Evolutionary conservation across 2,329 filamentous ascomycete genomes (phyloP).

Genomic region (Neofusicoccum cordaticola): DNA sequence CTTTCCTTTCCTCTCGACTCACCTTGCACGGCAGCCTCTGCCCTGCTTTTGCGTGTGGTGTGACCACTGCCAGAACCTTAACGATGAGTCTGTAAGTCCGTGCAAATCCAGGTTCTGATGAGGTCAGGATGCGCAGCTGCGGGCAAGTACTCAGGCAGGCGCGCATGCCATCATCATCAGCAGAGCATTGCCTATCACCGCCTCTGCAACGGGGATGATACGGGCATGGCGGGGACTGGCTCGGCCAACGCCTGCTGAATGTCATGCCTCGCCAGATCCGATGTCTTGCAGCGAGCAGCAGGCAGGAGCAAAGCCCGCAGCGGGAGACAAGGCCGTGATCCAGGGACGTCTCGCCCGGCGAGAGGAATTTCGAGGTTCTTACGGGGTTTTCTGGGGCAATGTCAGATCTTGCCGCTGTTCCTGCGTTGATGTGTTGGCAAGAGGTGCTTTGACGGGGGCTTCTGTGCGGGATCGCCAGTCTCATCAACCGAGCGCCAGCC

Average conservation of each 20-base stretch:
- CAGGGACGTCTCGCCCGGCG: background rate
- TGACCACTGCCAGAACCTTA: background rate
- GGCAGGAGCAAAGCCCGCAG: background rate
- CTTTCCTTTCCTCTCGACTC: background rate
- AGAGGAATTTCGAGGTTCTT: background rate
- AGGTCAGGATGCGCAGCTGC: background rate
- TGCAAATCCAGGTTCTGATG: background rate
- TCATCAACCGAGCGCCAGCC: slow-evolving; percentile 5
- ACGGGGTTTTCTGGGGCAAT: background rate
- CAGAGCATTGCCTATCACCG: background rate
- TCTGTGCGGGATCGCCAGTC: background rate
- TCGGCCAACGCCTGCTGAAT: background rate
- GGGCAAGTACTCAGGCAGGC: background rate
- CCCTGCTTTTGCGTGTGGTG: slow-evolving; percentile 4
- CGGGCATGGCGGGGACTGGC: background rate
- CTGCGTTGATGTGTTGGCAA: background rate
- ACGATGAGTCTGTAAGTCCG: background rate
- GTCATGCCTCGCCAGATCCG: background rate
- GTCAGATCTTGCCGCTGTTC: background rate
- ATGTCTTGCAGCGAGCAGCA: background rate
- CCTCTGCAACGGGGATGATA: background rate
- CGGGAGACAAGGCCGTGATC: background rate
- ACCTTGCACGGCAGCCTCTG: background rate
- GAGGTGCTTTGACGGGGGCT: background rate
- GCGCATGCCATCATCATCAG: slow-evolving; percentile 9